Evolutionary conservation across 2,329 filamentous ascomycete species (phyloP).

Genomic region (Scolecobasidium constrictum): DNA sequence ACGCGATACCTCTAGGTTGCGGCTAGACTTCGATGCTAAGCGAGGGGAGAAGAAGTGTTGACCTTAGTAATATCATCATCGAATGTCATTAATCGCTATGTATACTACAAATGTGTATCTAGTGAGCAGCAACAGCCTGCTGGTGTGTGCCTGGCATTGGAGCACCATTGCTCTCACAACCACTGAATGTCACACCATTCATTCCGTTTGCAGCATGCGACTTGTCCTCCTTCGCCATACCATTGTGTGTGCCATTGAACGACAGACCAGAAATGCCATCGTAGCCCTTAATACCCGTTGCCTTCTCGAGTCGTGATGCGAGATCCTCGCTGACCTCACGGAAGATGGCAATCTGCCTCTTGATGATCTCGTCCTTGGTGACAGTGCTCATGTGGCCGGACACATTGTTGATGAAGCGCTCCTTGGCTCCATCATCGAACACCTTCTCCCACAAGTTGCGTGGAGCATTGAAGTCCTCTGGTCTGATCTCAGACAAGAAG

Average conservation of each 20-base stretch:
- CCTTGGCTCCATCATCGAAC: conserved; percentile 45
- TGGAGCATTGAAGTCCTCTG: conserved; percentile 45
- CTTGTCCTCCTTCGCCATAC: conserved; percentile 40
- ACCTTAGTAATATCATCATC: too few relatives aligned
- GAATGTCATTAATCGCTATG: too few relatives aligned
- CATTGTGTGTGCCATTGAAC: conserved; percentile 53
- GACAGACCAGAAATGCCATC: conserved; percentile 41
- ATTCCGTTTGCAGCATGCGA: conserved; percentile 38
- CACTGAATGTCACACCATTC: conserved; percentile 4
- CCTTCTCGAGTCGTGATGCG: conserved; percentile 49
- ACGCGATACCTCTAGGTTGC: too few relatives aligned
- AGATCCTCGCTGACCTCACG: conserved; percentile 50
- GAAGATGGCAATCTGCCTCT: conserved; percentile 55
- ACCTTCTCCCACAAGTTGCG: conserved; percentile 51
- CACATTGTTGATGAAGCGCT: conserved; percentile 50
- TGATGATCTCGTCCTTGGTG: conserved; percentile 40
- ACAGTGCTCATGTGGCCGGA: conserved; percentile 49
- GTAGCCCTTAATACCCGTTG: conserved; percentile 50
- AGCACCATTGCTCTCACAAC: conserved; percentile 34
- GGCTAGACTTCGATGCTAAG: too few relatives aligned
- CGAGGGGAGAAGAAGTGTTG: too few relatives aligned
- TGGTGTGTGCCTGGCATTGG: conserved; percentile 25
- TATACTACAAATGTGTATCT: too few relatives aligned
- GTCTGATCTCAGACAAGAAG: conserved; percentile 41
- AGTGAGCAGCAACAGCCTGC: too few relatives aligned